Conservation (phyloP, 1,139 yeast species). For the Barnettozyma hawaiiensis region DNA sequence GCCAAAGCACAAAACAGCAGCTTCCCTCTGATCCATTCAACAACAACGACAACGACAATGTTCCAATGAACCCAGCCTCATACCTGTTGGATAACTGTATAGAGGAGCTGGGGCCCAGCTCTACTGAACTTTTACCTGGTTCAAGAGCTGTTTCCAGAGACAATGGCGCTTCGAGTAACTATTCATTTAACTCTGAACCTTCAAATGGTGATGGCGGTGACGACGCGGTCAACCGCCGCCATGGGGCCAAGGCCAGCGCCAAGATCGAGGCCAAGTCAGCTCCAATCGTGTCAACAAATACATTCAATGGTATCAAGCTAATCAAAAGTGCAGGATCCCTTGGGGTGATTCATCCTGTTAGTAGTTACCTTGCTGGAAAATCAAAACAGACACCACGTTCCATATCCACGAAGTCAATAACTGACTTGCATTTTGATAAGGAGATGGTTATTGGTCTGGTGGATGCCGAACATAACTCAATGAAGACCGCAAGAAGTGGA, state of each 20-base stretch:
- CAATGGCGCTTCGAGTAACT: slow-evolving; percentile 2
- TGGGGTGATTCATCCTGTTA: neutral
- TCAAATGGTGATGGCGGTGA: neutral
- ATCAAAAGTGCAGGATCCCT: neutral
- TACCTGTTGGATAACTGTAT: slow-evolving; percentile 11
- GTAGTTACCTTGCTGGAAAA: neutral
- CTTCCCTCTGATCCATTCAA: slow-evolving; percentile 1
- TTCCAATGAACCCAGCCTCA: slow-evolving; percentile 12
- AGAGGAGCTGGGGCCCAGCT: neutral
- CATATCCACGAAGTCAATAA: neutral
- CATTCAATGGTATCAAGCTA: neutral
- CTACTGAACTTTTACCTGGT: slow-evolving; percentile 3
- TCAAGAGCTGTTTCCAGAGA: neutral
- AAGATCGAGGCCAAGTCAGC: neutral
- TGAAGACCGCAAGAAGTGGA: too few relatives aligned
- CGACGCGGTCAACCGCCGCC: neutral
- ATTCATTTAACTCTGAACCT: neutral
- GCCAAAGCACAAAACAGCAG: neutral
- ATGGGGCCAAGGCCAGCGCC: neutral
- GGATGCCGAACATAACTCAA: too few relatives aligned
- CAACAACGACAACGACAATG: slow-evolving; percentile 1
- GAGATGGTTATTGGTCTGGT: too few relatives aligned
- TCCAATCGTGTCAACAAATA: neutral
- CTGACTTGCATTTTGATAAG: neutral
- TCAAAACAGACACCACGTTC: neutral